A percentile compares a stretch with the other conserved stretches of the same genome.
Evolutionary conservation across 2,329 filamentous ascomycete species (phyloP).

Genomic region (Cryphonectria parasitica): DNA sequence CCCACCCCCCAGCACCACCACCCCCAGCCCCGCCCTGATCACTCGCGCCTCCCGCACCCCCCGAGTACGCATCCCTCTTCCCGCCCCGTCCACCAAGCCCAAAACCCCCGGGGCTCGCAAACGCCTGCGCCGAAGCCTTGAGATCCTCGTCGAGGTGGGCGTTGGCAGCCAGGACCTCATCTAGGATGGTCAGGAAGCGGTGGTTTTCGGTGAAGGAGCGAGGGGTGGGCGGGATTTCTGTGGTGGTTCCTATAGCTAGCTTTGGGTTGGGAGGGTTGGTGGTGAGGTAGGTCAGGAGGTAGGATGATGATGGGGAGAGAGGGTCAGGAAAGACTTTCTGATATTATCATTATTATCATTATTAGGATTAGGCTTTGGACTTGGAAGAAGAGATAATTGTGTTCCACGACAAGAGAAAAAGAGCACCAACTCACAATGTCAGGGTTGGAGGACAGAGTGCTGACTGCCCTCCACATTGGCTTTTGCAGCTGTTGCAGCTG

Average conservation of each 20-base stretch:
- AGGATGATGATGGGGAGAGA: slow-evolving; percentile 44
- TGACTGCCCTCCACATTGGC: slow-evolving; percentile 42
- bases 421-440: slow-evolving; percentile 49
- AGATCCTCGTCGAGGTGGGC: slow-evolving; percentile 61
- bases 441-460: slow-evolving; percentile 54
- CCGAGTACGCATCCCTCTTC: slow-evolving; percentile 53
- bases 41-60: slow-evolving; percentile 57
- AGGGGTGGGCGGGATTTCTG: slow-evolving; percentile 63
- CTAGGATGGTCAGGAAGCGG: slow-evolving; percentile 61
- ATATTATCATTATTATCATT: background rate
- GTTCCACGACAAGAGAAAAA: background rate
- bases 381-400: background rate
- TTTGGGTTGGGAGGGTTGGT: slow-evolving; percentile 51
- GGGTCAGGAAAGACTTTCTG: slow-evolving; percentile 63
- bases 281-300: slow-evolving; percentile 64
- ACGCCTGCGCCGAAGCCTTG: slow-evolving; percentile 59
- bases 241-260: slow-evolving; percentile 64
- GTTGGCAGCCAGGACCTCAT: slow-evolving; percentile 58
- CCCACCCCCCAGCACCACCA: slow-evolving; percentile 62
- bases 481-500: slow-evolving; percentile 33
- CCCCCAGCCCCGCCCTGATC: slow-evolving; percentile 66
- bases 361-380: background rate
- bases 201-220: slow-evolving; percentile 63
- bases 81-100: slow-evolving; percentile 53
- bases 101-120: slow-evolving; percentile 61